Evolutionary conservation across 2,329 filamentous ascomycete species (phyloP).

Genomic region (Fusarium tjaetaba): DNA sequence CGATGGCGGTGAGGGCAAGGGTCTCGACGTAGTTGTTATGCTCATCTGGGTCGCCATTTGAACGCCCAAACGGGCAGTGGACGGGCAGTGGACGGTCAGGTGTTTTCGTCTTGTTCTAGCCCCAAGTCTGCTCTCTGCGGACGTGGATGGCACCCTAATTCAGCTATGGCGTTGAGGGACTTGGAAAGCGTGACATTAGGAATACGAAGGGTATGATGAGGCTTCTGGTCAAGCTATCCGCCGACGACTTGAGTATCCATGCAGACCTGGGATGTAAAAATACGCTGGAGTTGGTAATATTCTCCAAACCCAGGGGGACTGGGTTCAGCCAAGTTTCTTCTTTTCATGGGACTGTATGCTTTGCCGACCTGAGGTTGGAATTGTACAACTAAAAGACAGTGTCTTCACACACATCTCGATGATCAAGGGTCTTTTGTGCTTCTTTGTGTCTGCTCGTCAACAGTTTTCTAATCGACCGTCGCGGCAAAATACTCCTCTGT

Average conservation of each 20-base stretch:
- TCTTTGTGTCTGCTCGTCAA: neutral
- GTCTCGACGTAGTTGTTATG: conserved; percentile 75
- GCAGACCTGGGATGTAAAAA: conserved; percentile 44
- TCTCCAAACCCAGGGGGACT: conserved; percentile 23
- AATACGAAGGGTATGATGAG: conserved; percentile 39
- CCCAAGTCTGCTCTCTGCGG: conserved; percentile 17
- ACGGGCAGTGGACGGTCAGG: conserved; percentile 1
- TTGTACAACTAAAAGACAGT: neutral
- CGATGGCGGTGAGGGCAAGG: conserved; percentile 73
- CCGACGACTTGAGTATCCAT: conserved; percentile 37
- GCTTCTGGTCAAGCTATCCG: conserved; percentile 39
- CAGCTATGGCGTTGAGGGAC: conserved; percentile 44
- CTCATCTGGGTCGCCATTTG: conserved; percentile 82
- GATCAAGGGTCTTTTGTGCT: neutral
- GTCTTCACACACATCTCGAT: neutral
- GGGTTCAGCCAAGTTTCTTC: conserved; percentile 18
- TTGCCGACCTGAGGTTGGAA: neutral
- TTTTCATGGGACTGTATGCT: neutral
- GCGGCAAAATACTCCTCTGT: neutral
- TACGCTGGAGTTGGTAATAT: conserved; percentile 35
- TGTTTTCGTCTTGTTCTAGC: conserved; percentile 10
- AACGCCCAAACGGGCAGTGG: conserved; percentile 4
- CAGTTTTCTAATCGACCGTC: neutral
- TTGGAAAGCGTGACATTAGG: conserved; percentile 42
- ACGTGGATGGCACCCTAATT: conserved; percentile 38